Base-by-base conservation (phyloP, 768 basidiomycete species). In the Tubosaeta sp. region DNA sequence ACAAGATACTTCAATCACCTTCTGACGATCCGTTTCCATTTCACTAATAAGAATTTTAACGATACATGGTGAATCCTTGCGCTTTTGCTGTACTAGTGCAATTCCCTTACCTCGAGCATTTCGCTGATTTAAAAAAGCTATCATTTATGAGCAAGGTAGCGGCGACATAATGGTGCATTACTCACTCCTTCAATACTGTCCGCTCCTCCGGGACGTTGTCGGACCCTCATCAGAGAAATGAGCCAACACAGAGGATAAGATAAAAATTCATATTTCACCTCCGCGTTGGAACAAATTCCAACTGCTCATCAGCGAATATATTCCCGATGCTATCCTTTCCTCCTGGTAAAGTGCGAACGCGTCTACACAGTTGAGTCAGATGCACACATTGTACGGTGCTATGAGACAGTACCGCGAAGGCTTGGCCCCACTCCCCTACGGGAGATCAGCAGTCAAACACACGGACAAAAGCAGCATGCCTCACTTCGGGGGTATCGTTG, bases 221-320 rank as follows among this genome's bases (percentile, higher is more conserved):
- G 74, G 29, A 87, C 86, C 51, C 85, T 87, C 44, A 38, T 8
- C 32, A 30, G 40, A 14, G 18, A 27, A 1, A 34, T 38, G 27
- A 48, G 7, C 51, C 31, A 41, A 31, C 19, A 47, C 9, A 7
- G 6, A 21, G 4, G 4, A 34, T 5, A 41, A 12, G 19, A 1
- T 19, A 10, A 16, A 52, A 45, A 42, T 27, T 10, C 31, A 35
- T 35, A 25, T 71, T 21, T 67, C 27, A 83, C 86, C 81, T 77
- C 59, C 87, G 82, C 16, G 86, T 85, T 5, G 87, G 87, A 58
- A 82, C 80, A 64, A 86, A 88, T 22, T 76, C 71, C 18, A 58
- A 30, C 13, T 56, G 67, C 8, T 75, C 75, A 0, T 68, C 49
- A 30, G 72, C 75, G 74, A 81, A 86, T 36, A 86, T 69, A 22